phyloP scores from a whole-genome alignment of 1,139 yeast species.

The Blastobotrys arbuscula region DNA sequence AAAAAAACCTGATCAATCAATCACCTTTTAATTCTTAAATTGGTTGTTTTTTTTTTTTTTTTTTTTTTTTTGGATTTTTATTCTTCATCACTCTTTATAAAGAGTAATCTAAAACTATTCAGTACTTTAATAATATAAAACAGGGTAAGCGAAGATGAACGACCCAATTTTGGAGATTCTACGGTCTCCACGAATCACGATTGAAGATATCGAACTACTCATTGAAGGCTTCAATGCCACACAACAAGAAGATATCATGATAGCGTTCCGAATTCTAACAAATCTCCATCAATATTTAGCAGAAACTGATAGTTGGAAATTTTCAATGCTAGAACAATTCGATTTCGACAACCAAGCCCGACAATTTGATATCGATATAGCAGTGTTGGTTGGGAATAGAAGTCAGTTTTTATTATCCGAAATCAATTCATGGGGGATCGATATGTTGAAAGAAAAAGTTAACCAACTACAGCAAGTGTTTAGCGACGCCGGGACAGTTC shows the following conservation, averaged over 20 bases:
- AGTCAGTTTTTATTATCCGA: constrained; percentile 28
- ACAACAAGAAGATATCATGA: constrained; percentile 27
- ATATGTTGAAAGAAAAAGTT: constrained; percentile 31
- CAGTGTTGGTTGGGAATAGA: constrained; percentile 29
- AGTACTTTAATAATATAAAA: not conserved
- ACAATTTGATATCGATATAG: constrained; percentile 32
- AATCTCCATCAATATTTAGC: constrained; percentile 25
- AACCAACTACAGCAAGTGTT: constrained; percentile 14
- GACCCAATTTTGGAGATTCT: constrained; percentile 31
- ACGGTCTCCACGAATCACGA: constrained; percentile 21
- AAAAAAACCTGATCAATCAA: no score
- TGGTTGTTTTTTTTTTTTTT: no score
- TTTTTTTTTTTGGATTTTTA: not conserved
- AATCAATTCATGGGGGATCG: constrained; percentile 31
- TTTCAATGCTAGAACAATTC: constrained; percentile 26
- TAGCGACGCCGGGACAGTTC: constrained; percentile 33
- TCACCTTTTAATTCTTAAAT: no score
- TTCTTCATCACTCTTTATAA: not conserved
- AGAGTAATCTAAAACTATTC: not conserved
- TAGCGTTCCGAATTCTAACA: constrained; percentile 29
- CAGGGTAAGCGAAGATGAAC: not conserved
- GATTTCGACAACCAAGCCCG: constrained; percentile 31
- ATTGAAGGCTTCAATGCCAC: constrained; percentile 24
- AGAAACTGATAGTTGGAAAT: constrained; percentile 32
- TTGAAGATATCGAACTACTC: constrained; percentile 27